A percentile compares a stretch with the other conserved stretches of the same genome.
phyloP scores from a whole-genome alignment of 139 green algal genomes.

The Cymbomonas tetramitiformis region DNA sequence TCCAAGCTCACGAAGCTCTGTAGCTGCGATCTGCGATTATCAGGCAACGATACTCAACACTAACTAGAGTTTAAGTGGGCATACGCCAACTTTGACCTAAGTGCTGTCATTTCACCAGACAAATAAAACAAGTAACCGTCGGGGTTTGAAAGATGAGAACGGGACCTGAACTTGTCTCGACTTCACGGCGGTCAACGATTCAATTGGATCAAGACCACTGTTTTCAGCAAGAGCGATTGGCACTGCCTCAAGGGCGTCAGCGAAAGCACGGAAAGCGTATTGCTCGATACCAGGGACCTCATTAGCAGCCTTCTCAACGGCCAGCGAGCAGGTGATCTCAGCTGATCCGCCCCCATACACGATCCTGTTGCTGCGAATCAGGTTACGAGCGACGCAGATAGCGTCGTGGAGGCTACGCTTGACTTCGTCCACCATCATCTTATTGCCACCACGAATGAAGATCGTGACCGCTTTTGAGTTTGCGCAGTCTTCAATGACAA shows the following conservation, averaged over 20 bases:
- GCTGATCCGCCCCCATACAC: conserved; percentile 90
- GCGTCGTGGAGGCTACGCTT: conserved; percentile 93
- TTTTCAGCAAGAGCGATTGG: conserved; percentile 91
- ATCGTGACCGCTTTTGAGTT: conserved; percentile 88
- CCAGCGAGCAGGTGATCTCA: conserved; percentile 79
- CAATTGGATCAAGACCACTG: conserved; percentile 76
- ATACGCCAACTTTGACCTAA: neutral
- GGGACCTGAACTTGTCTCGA: conserved; percentile 39
- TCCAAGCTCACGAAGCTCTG: too few species aligned
- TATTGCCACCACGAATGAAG: conserved; percentile 88
- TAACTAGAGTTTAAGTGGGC: neutral
- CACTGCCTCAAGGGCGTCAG: conserved; percentile 76
- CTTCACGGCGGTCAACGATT: conserved; percentile 74
- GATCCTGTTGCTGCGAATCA: conserved; percentile 87
- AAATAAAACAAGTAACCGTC: too few species aligned
- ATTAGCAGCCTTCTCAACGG: conserved; percentile 74
- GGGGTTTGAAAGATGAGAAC: too few species aligned
- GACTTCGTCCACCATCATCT: conserved; percentile 81
- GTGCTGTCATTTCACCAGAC: too few species aligned
- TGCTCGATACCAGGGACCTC: conserved; percentile 41
- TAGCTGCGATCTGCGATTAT: too few species aligned
- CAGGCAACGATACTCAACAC: too few species aligned
- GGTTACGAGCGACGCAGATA: conserved; percentile 92
- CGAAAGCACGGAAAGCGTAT: conserved; percentile 92
- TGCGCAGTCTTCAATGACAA: conserved; percentile 86